Conservation (phyloP, 2,329 filamentous ascomycete genomes). For the Cytospora piceae region DNA sequence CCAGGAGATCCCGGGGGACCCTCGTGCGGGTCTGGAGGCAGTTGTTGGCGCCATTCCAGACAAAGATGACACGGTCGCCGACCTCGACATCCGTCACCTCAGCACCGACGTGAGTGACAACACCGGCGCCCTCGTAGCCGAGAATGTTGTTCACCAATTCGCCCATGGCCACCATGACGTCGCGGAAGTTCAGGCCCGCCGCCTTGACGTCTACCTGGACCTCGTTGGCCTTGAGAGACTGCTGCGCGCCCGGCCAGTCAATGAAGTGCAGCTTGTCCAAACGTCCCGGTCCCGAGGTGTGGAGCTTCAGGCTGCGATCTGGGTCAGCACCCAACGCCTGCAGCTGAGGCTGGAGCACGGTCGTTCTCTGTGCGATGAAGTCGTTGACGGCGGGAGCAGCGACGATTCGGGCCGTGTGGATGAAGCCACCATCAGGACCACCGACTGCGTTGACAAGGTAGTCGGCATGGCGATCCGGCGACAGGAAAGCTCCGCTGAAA, state of each 20-base stretch:
- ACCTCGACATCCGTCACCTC: conserved; percentile 18
- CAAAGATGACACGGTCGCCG: conserved; percentile 24
- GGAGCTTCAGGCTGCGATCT: conserved; percentile 28
- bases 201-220: conserved; percentile 33
- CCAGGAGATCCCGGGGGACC: not conserved
- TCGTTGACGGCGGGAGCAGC: conserved; percentile 26
- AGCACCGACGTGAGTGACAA: conserved; percentile 19
- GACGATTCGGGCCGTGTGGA: conserved; percentile 25
- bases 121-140: conserved; percentile 19
- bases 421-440: conserved; percentile 11
- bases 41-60: conserved; percentile 23
- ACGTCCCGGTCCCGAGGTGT: conserved; percentile 27
- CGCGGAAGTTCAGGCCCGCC: conserved; percentile 44
- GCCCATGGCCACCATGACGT: conserved; percentile 43
- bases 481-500: conserved; percentile 16
- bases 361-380: conserved; percentile 28
- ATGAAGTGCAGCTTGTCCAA: conserved; percentile 30
- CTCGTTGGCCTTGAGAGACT: not conserved
- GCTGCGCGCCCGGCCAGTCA: conserved; percentile 26
- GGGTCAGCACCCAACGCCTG: conserved; percentile 28
- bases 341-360: conserved; percentile 25
- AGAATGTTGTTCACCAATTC: conserved; percentile 32
- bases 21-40: conserved; percentile 24
- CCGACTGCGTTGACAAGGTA: conserved; percentile 24
- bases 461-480: conserved; percentile 29